phyloP scores from a whole-genome alignment of 495 filamentous ascomycete species.

The Hamigera avellanea region DNA sequence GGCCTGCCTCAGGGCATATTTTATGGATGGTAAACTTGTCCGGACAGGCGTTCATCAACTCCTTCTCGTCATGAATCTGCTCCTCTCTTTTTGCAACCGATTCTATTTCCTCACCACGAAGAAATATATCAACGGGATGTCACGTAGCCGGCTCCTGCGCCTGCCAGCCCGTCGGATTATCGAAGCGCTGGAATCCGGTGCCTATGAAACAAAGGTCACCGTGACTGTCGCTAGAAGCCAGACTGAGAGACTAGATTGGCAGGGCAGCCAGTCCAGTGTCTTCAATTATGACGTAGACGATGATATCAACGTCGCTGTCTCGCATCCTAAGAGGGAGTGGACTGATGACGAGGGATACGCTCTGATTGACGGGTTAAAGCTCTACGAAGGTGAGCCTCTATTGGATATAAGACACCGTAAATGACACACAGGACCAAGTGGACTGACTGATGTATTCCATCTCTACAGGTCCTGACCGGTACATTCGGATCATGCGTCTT shows the following conservation, averaged over 20 bases:
- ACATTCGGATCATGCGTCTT: conserved; percentile 5
- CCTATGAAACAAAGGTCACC: too few species aligned
- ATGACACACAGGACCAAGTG: too few species aligned
- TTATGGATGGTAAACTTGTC: conserved; percentile 2
- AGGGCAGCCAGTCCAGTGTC: too few species aligned
- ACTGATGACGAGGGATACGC: conserved; percentile 8
- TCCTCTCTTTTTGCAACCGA: conserved; percentile 6
- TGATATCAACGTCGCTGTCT: too few species aligned
- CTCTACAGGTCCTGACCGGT: conserved; percentile 9
- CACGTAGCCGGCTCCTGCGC: neutral
- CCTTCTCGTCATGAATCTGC: conserved; percentile 4
- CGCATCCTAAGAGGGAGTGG: conserved; percentile 1
- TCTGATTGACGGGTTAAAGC: conserved; percentile 9
- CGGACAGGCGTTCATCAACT: conserved; percentile 5
- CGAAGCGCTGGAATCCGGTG: conserved; percentile 1
- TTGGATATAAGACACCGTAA: neutral
- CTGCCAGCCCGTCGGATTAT: conserved; percentile 4
- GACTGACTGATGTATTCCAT: neutral
- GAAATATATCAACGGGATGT: too few species aligned
- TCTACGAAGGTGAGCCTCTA: conserved; percentile 10
- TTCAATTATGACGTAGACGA: neutral
- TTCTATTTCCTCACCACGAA: conserved; percentile 1
- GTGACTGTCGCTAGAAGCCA: too few species aligned
- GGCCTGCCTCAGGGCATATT: conserved; percentile 13
- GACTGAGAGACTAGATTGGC: too few species aligned